phyloP scores from a whole-genome alignment of 192 early-diverging fungal species.

The Phlyctochytrium arcticum region DNA sequence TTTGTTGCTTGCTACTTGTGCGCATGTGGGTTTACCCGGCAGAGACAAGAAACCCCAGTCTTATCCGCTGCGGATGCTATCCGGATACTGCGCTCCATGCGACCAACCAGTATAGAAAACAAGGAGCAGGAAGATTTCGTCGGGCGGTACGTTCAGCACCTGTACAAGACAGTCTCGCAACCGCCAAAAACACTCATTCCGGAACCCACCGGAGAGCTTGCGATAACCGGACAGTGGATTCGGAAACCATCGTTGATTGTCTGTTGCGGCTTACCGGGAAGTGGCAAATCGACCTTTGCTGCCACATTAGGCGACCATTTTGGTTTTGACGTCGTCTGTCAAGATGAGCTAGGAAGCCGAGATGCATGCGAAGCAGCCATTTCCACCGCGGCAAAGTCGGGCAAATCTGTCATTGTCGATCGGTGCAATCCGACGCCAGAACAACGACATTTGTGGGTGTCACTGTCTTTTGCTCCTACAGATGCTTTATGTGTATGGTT shows the following conservation, averaged over 20 bases:
- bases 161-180: background rate
- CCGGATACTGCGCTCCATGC: conserved; percentile 25
- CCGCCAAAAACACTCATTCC: background rate
- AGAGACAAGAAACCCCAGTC: background rate
- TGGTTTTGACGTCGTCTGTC: conserved; percentile 26
- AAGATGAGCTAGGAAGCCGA: conserved; percentile 32
- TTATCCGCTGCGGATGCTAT: conserved; percentile 33
- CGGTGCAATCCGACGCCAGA: conserved; percentile 34
- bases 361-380: conserved; percentile 18
- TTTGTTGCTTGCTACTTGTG: conserved; percentile 33
- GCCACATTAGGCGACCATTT: background rate
- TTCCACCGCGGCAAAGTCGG: background rate
- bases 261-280: conserved; percentile 35
- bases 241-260: too few species aligned
- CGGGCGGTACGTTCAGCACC: conserved; percentile 18
- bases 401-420: conserved; percentile 28
- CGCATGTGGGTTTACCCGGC: conserved; percentile 24
- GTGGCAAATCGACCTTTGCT: conserved; percentile 37
- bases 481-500: conserved; percentile 27
- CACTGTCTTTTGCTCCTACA: conserved; percentile 11
- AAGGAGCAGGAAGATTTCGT: conserved; percentile 39
- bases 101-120: conserved; percentile 42
- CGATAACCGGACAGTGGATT: conserved; percentile 5
- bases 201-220: background rate
- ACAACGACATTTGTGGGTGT: conserved; percentile 23